A percentile compares a stretch with the other conserved stretches of the same genome.
These are phyloP conservation scores for Raddia distichophylla DNA, from an alignment of 176 grass and related monocot genomes.

Conservation along the genomic window DNA sequence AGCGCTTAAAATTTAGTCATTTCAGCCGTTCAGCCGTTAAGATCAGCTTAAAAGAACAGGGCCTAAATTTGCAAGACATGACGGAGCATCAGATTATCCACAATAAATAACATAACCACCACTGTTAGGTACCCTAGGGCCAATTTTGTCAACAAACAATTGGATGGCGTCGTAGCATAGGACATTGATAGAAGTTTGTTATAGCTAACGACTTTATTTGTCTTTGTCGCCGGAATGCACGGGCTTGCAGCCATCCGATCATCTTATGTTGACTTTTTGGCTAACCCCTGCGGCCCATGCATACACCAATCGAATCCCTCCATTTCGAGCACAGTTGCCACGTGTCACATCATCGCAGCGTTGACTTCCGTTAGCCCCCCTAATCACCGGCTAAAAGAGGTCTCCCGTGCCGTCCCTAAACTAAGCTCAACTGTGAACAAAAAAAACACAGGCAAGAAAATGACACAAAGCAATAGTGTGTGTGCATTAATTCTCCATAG, in stretches of 20 bases:
- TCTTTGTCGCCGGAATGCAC: constrained; percentile 7
- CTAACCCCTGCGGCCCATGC: not conserved
- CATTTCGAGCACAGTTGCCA: not conserved
- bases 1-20: too few relatives aligned
- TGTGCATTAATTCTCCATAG: too few relatives aligned
- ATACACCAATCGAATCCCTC: not conserved
- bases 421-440: not conserved
- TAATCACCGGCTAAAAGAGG: not conserved
- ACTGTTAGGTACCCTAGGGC: too few relatives aligned
- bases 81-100: too few relatives aligned
- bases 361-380: constrained; percentile 15
- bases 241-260: constrained; percentile 4
- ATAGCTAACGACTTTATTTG: not conserved
- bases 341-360: not conserved
- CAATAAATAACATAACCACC: too few relatives aligned
- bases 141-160: too few relatives aligned
- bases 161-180: too few relatives aligned
- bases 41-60: too few relatives aligned
- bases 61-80: too few relatives aligned
- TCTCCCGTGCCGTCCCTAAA: not conserved
- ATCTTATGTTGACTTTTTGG: constrained; percentile 18
- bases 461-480: constrained; percentile 5
- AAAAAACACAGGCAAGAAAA: not conserved
- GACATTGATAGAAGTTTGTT: not conserved
- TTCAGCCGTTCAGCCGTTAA: too few relatives aligned